These are phyloP conservation scores for Pecoramyces ruminantium DNA, from an alignment of 192 early-diverging fungal genomes.

Conservation along the genomic window DNA sequence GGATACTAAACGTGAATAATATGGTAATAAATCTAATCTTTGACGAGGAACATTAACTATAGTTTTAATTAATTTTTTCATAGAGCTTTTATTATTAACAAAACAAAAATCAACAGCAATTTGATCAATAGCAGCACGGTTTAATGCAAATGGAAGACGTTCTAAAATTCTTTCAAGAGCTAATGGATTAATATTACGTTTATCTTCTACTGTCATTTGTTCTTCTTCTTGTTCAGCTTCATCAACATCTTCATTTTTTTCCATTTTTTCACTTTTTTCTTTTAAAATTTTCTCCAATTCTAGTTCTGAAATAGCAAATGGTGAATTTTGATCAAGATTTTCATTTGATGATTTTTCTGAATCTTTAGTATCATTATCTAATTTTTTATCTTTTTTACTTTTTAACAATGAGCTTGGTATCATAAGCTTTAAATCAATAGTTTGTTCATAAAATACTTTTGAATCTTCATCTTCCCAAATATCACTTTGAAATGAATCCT, in stretches of 20 bases:
- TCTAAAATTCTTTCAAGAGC: conserved; percentile 48
- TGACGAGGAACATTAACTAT: conserved; percentile 63
- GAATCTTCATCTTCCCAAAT: conserved; percentile 93
- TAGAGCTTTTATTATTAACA: conserved; percentile 60
- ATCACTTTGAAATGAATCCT: conserved; percentile 10
- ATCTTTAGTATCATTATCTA: not conserved
- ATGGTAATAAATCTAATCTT: conserved; percentile 71
- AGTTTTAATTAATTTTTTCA: conserved; percentile 58
- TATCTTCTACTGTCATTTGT: not conserved
- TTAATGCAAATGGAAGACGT: conserved; percentile 55
- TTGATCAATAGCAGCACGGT: conserved; percentile 72
- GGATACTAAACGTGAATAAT: conserved; percentile 78
- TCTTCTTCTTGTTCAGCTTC: not conserved
- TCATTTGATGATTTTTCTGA: not conserved
- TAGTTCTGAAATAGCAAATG: not conserved
- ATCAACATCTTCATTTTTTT: not conserved
- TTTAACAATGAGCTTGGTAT: conserved; percentile 39
- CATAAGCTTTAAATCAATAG: conserved; percentile 57
- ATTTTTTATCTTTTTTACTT: not conserved
- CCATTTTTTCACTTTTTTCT: not conserved
- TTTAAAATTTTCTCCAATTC: not conserved
- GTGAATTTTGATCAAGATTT: not conserved
- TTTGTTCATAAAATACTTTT: conserved; percentile 70
- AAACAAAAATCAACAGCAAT: conserved; percentile 86
- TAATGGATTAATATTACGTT: not conserved